Evolutionary conservation across 495 filamentous ascomycete species (phyloP).

Genomic region (Venustampulla echinocandica): DNA sequence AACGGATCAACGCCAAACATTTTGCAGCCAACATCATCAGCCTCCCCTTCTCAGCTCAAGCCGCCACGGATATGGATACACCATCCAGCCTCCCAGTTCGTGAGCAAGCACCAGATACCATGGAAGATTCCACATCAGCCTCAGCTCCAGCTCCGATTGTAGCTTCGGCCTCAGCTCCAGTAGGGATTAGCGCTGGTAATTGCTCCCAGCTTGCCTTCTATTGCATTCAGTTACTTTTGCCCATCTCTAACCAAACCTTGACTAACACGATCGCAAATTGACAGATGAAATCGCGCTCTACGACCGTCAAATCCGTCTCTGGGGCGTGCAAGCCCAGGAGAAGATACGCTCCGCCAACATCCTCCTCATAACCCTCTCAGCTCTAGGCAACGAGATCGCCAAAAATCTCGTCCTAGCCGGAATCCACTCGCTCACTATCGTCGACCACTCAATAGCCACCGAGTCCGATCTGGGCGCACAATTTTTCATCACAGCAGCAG

Average conservation of each 20-base stretch:
- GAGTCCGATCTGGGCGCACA: constrained; percentile 79
- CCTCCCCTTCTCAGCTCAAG: neutral
- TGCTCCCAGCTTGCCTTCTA: neutral
- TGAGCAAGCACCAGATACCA: neutral
- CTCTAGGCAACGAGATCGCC: constrained; percentile 89
- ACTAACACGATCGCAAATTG: constrained; percentile 1
- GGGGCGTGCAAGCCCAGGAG: constrained; percentile 89
- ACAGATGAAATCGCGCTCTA: constrained; percentile 95
- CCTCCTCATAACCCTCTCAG: constrained; percentile 78
- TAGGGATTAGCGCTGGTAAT: constrained; percentile 23
- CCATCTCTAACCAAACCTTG: neutral
- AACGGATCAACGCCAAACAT: too few species aligned
- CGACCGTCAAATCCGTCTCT: constrained; percentile 95
- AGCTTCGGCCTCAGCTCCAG: neutral
- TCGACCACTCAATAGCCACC: constrained; percentile 70
- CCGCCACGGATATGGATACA: neutral
- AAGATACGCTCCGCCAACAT: constrained; percentile 87
- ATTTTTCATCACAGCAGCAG: constrained; percentile 69
- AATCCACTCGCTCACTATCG: constrained; percentile 81
- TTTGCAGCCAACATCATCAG: too few species aligned
- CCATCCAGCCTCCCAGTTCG: neutral
- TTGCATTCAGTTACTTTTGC: neutral
- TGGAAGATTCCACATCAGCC: neutral
- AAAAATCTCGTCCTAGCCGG: constrained; percentile 97
- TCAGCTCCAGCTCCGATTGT: neutral